phyloP scores from a whole-genome alignment of 169 alveolate species.

The Cryptosporidium meleagridis region DNA sequence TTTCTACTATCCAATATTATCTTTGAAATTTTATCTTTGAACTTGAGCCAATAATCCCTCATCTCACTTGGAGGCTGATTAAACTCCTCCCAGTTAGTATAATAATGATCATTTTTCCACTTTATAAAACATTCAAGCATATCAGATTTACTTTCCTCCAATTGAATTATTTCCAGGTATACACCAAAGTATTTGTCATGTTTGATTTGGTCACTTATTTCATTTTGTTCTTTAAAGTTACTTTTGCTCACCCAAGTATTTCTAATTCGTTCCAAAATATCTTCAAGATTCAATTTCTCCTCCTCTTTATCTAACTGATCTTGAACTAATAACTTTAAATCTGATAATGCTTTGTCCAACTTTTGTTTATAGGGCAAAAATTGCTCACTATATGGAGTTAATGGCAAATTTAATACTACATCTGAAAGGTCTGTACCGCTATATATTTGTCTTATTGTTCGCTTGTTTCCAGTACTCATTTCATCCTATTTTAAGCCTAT shows the following conservation, averaged over 20 bases:
- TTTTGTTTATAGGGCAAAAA: slow-evolving; percentile 27
- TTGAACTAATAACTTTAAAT: slow-evolving; percentile 12
- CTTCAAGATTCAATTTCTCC: background rate
- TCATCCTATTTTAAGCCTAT: background rate
- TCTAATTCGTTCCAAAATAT: slow-evolving; percentile 13
- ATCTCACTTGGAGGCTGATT: slow-evolving; percentile 43
- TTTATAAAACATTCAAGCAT: slow-evolving; percentile 60
- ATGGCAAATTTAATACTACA: slow-evolving; percentile 20
- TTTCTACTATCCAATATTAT: slow-evolving; percentile 35
- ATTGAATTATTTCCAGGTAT: slow-evolving; percentile 9
- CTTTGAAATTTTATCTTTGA: slow-evolving; percentile 42
- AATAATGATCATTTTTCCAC: slow-evolving; percentile 72
- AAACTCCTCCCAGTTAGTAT: slow-evolving; percentile 63
- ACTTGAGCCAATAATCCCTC: slow-evolving; percentile 26
- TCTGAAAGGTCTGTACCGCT: slow-evolving; percentile 46
- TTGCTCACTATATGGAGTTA: slow-evolving; percentile 61
- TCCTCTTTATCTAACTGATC: slow-evolving; percentile 11
- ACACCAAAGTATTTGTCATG: slow-evolving; percentile 18
- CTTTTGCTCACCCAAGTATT: background rate
- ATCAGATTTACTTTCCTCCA: slow-evolving; percentile 21
- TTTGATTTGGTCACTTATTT: background rate
- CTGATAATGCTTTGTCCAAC: slow-evolving; percentile 56
- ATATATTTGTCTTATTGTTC: slow-evolving; percentile 46
- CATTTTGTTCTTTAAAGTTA: background rate
- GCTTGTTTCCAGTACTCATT: slow-evolving; percentile 44